Percentiles rank a stretch among this genome's conserved stretches.
These are phyloP conservation scores for Morella rubra DNA, from an alignment of 306 rosid species.

Conservation along the genomic window DNA sequence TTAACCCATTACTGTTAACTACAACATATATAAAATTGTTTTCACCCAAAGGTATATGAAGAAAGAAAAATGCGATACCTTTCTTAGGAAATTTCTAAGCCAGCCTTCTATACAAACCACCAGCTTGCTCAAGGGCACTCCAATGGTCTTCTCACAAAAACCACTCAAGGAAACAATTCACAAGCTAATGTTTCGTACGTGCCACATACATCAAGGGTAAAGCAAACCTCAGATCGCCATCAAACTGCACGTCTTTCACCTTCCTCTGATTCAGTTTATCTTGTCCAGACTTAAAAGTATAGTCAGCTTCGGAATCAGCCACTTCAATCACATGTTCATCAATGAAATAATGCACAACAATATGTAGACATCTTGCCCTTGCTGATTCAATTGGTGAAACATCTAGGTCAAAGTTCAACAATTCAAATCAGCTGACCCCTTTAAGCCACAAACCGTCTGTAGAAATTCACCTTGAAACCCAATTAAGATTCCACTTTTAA, in stretches of 20 bases:
- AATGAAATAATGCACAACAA: slow-evolving; percentile 82
- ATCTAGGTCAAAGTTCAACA: slow-evolving; percentile 49
- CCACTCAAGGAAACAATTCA: slow-evolving; percentile 84
- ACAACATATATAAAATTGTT: not conserved
- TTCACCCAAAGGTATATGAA: not conserved
- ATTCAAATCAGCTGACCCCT: slow-evolving; percentile 11
- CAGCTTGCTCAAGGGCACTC: slow-evolving; percentile 98
- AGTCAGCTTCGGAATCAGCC: slow-evolving; percentile 65
- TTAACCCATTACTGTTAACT: not conserved
- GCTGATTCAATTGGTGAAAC: slow-evolving; percentile 81
- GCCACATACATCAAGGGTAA: slow-evolving; percentile 96
- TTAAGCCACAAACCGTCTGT: not conserved
- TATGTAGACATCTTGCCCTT: slow-evolving; percentile 76
- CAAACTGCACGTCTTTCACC: slow-evolving; percentile 63
- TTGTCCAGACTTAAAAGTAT: slow-evolving; percentile 49
- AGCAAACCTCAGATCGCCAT: slow-evolving; percentile 71
- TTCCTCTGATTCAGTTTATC: slow-evolving; percentile 81
- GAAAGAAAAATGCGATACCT: slow-evolving; percentile 39
- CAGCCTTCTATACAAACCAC: slow-evolving; percentile 87
- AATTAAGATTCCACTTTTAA: slow-evolving; percentile 1
- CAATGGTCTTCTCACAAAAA: slow-evolving; percentile 85
- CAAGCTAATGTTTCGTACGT: slow-evolving; percentile 74
- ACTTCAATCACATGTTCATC: slow-evolving; percentile 53
- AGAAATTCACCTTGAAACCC: not conserved
- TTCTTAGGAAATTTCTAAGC: slow-evolving; percentile 95